phyloP scores from a whole-genome alignment of 2,329 filamentous ascomycete species.

The Verticillium alfalfae region DNA sequence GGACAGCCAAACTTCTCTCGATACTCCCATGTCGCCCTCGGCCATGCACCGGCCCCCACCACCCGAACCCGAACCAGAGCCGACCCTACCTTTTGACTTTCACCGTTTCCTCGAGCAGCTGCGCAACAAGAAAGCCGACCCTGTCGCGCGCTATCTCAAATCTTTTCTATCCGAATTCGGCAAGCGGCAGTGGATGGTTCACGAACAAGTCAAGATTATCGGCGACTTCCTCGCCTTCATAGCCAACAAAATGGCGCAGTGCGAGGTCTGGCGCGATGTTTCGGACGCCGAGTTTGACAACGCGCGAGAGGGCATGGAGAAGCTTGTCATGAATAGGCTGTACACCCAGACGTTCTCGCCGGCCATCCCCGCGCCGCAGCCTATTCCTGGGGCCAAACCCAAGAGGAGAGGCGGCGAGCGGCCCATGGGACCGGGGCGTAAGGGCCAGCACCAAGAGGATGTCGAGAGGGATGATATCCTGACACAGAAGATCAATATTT shows the following conservation, averaged over 20 bases:
- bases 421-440: conserved; percentile 71
- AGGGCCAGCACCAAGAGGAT: conserved; percentile 95
- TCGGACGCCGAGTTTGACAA: conserved; percentile 98
- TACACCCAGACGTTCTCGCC: conserved; percentile 97
- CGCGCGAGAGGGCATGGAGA: conserved; percentile 97
- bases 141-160: conserved; percentile 89
- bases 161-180: conserved; percentile 93
- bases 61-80: conserved; percentile 72
- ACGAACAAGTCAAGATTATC: conserved; percentile 99
- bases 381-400: conserved; percentile 62
- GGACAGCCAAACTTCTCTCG: conserved; percentile 24
- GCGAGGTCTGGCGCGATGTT: conserved; percentile 93
- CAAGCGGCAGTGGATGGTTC: conserved; percentile 99
- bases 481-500: conserved; percentile 93
- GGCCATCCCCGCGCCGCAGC: conserved; percentile 77
- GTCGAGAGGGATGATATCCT: conserved; percentile 95
- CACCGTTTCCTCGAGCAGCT: conserved; percentile 95
- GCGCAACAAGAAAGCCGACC: conserved; percentile 94
- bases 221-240: conserved; percentile 95
- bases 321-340: conserved; percentile 95
- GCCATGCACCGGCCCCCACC: conserved; percentile 60
- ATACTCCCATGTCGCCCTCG: conserved; percentile 39
- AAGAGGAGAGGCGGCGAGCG: conserved; percentile 64
- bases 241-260: conserved; percentile 95
- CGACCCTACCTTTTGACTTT: conserved; percentile 89